Base-by-base conservation (phyloP, 2,329 filamentous ascomycete genomes). In the Aphanocladium album region DNA sequence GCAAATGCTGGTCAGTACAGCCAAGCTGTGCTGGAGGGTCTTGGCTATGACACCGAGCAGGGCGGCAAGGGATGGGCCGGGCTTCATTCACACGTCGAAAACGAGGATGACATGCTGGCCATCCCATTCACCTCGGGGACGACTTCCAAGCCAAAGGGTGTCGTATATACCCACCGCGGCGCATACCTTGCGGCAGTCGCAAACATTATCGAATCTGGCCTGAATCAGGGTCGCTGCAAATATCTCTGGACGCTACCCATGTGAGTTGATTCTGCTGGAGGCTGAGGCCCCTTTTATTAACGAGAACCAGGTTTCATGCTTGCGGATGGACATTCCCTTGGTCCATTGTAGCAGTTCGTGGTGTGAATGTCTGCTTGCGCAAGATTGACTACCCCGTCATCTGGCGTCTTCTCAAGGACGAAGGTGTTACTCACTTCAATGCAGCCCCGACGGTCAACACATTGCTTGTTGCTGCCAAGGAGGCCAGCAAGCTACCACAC, bases 361-460 rank as follows among this genome's bases (percentile, higher is more conserved):
- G 93, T n/a, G 96, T 93, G 3, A 92, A 98, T 73, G 92, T 96
- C 72, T 97, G 93, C 69, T 80, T 99, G 19, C 85, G 95, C 63
- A 98, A 96, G 78, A 91, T 99, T 65, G 92, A 98, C 75, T 99
- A 99, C 71, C 86, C 90, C 0, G 80, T 93, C 62, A 96, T 99
- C 62, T 99, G 95, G 95, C 83, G 84, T 53, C 77, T 99, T 4
- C 78, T 99, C 37, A 96, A 92, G 69, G 84, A 91, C 57, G 90
- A 98, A 74, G 80, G 84, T 7, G 89, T 99, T 64, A 98, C 92
- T 0, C 95, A 99, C 74, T 98, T 96, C 78, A 96, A 93, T 70
- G 93, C 93, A 1, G 95, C 93, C 0, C 95, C 95, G 0, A 99
- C 95, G 0, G 95, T 99, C 57, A 98, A 98, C 73, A 99, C 93